Base-by-base conservation (phyloP, 441 rosid species). In the Euphorbia neoarborescens region DNA sequence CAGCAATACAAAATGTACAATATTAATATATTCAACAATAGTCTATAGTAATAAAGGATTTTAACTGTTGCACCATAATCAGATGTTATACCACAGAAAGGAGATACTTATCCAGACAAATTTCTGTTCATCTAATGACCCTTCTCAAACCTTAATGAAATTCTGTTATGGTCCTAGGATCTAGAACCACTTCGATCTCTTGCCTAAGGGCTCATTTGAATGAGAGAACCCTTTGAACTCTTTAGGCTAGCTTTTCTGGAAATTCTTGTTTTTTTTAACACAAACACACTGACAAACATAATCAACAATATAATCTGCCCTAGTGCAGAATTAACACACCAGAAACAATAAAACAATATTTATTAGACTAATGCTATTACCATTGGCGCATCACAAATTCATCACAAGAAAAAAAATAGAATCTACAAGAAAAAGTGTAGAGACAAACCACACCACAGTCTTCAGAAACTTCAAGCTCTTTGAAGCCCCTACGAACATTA, bases 391-490 rank as follows among this genome's bases (percentile, higher is more conserved):
- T n/a, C n/a, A n/a, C n/a, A n/a, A n/a, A 48, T 14, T 46, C 51
- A 46, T 46, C 51, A 13, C 15, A 2, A 46, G 51, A 5, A 11
- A 48, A 48, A 48, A 38, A 6, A 38, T 38, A 11, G 25, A 81
- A 62, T 46, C 60, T 42, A 7, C 62, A 62, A 62, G 19, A 53
- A 70, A 3, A 68, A 61, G 74, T n/a, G n/a, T 30, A 69, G 69
- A 60, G 70, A 88, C 88, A 71, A 64, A 95, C 97, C 91, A 92
- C 96, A n/a, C 97, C 96, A 62, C 97, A 92, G 71, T 95, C 99
- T 77, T 92, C 97, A 81, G 97, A 83, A 79, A 95, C 89, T 83
- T 84, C 89, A 64, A 95, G 94, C 71, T 92, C 97, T 87, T 89
- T 89, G 70, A 91, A 91, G 73, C 94, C 90, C 76, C 85, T 88